Conservation (phyloP, 177 flowering plant genomes). For the Vitis hybrid region DNA sequence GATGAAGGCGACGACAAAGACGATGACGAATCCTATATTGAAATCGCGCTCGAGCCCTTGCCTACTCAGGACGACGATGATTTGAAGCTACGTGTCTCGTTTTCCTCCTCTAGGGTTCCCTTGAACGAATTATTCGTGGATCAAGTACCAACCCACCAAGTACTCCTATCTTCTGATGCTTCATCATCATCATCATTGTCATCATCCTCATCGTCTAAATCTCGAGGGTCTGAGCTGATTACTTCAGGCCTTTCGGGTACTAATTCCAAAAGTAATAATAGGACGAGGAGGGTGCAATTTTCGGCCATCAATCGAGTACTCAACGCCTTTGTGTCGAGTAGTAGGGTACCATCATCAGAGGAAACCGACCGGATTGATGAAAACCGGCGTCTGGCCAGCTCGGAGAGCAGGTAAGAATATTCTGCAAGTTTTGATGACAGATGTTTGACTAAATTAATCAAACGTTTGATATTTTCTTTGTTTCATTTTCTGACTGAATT, state of each 20-base stretch:
- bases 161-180: background rate
- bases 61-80: background rate
- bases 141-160: background rate
- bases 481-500: no score
- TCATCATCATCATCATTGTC: background rate
- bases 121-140: background rate
- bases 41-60: conserved; percentile 21
- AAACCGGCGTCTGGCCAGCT: background rate
- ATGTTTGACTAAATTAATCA: no score
- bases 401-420: no score
- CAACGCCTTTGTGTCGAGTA: background rate
- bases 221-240: no score
- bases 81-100: conserved; percentile 18
- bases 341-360: background rate
- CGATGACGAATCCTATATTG: conserved; percentile 25
- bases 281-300: background rate
- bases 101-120: conserved; percentile 12
- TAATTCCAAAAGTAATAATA: background rate
- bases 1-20: conserved; percentile 2
- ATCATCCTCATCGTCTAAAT: no score
- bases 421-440: no score
- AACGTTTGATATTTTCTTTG: no score
- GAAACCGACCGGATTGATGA: background rate
- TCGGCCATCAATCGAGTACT: background rate
- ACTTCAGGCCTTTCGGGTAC: no score